phyloP scores from a whole-genome alignment of 371 early-diverging fungal species.

The Mortierella sp. region DNA sequence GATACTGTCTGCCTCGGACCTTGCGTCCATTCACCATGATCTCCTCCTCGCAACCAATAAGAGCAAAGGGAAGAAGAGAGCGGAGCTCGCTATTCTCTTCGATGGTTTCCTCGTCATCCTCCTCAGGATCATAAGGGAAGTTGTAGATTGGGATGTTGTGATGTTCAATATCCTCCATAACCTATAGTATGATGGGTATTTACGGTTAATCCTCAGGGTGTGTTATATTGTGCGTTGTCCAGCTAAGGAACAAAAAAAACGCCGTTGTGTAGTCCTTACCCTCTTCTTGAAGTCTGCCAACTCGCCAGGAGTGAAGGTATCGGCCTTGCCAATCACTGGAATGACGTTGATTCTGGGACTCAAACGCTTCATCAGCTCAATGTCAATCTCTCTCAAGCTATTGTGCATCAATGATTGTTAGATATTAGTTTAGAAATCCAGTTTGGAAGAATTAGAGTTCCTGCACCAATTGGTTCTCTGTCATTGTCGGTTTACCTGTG shows the following conservation, averaged over 20 bases:
- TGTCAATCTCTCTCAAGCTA: conserved; percentile 95
- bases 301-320: conserved; percentile 83
- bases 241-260: background rate
- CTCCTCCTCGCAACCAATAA: conserved; percentile 97
- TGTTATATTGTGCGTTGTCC: background rate
- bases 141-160: conserved; percentile 94
- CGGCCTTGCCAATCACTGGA: conserved; percentile 90
- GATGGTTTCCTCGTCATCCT: conserved; percentile 93
- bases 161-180: conserved; percentile 94
- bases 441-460: background rate
- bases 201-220: background rate
- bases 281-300: conserved; percentile 86
- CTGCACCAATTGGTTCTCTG: background rate
- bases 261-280: conserved; percentile 39
- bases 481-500: conserved; percentile 74
- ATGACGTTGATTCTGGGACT: conserved; percentile 96
- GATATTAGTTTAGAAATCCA: background rate
- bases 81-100: conserved; percentile 97
- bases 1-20: conserved; percentile 97
- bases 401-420: background rate
- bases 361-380: conserved; percentile 95
- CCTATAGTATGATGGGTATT: conserved; percentile 18
- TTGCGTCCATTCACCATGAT: conserved; percentile 83
- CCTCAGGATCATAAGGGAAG: conserved; percentile 84
- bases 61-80: conserved; percentile 94